phyloP scores from a whole-genome alignment of 2,329 filamentous ascomycete genomes.

The Alternaria ethzedia region DNA sequence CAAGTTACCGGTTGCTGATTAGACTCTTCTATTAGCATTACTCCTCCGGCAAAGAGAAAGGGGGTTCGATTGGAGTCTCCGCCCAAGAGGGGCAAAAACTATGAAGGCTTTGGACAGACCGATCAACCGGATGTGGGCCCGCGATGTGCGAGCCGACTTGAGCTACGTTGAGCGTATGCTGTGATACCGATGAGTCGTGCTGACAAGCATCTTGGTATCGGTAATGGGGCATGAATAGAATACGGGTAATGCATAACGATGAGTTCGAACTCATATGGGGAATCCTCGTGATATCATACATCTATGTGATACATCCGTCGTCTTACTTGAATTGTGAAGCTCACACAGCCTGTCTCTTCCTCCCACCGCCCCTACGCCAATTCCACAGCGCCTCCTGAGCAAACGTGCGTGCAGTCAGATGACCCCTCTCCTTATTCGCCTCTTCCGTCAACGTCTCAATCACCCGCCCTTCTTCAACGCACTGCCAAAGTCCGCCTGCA shows the following conservation, averaged over 20 bases:
- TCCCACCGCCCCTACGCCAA: constrained; percentile 74
- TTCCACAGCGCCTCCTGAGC: constrained; percentile 91
- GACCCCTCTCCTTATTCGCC: constrained; percentile 69
- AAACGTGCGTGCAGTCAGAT: constrained; percentile 82
- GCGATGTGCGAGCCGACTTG: neutral
- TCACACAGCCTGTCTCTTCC: constrained; percentile 61
- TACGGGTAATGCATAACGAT: neutral
- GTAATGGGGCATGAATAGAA: neutral
- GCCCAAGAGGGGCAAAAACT: neutral
- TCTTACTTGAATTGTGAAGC: neutral
- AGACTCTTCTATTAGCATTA: neutral
- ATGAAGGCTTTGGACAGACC: neutral
- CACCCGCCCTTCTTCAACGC: constrained; percentile 76
- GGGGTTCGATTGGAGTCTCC: neutral
- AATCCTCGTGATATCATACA: neutral
- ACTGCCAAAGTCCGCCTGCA: constrained; percentile 82
- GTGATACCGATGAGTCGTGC: neutral
- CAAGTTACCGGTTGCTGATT: neutral
- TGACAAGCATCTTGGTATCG: neutral
- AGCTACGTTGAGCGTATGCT: neutral
- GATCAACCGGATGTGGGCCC: neutral
- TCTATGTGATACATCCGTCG: neutral
- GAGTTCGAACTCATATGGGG: neutral
- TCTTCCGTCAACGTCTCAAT: constrained; percentile 79
- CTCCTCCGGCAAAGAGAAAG: neutral